These are phyloP conservation scores for Kuraishia piskuri DNA, from an alignment of 805 yeast species.

Conservation along the genomic window DNA sequence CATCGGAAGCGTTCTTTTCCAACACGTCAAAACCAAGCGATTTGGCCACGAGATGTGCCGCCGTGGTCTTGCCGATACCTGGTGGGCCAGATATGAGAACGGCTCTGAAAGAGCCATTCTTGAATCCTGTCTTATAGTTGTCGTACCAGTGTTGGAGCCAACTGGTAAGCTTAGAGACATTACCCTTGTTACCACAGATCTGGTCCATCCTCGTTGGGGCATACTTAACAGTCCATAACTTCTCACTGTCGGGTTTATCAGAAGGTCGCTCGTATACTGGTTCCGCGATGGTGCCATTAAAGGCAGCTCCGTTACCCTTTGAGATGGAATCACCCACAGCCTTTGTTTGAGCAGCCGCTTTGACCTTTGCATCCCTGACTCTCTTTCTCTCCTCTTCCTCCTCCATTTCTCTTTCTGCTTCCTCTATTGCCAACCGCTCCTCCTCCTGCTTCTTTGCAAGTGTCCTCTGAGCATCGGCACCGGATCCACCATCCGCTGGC, in stretches of 20 bases:
- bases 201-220: constrained; percentile 76
- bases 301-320: not conserved
- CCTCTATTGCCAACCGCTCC: constrained; percentile 45
- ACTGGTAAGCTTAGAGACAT: constrained; percentile 49
- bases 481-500: constrained; percentile 91
- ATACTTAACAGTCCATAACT: constrained; percentile 87
- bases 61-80: constrained; percentile 78
- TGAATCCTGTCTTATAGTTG: constrained; percentile 46
- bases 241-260: constrained; percentile 43
- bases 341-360: not conserved
- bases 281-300: not conserved
- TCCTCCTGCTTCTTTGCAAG: constrained; percentile 61
- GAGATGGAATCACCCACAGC: not conserved
- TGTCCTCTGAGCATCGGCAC: constrained; percentile 71
- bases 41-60: constrained; percentile 69
- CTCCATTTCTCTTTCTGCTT: constrained; percentile 40
- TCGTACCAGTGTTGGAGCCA: constrained; percentile 81
- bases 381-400: constrained; percentile 21
- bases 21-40: constrained; percentile 63
- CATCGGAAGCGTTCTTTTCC: constrained; percentile 84
- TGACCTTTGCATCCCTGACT: constrained; percentile 17
- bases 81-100: constrained; percentile 85
- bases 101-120: constrained; percentile 62
- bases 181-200: constrained; percentile 85
- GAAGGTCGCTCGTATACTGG: constrained; percentile 15